Percentiles rank a stretch among this genome's conserved stretches.
Conservation (phyloP, 2,329 filamentous ascomycete species). For the Aaosphaeria pasadenensis region DNA sequence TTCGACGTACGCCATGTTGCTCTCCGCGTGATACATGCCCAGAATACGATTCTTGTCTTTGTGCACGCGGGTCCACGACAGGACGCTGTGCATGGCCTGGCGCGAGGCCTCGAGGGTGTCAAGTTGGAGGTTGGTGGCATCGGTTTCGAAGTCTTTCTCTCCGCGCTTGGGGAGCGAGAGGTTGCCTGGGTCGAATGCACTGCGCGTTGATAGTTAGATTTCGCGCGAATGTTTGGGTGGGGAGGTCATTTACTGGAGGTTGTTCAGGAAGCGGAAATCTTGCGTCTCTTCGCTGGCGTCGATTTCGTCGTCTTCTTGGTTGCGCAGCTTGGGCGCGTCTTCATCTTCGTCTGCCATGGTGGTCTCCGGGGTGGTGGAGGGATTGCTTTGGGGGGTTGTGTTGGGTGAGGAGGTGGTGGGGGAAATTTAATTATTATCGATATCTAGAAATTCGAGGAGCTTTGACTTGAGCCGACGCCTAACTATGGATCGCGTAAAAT, state of each 20-base stretch:
- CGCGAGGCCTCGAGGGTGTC: conserved; percentile 76
- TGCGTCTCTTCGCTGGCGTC: conserved; percentile 75
- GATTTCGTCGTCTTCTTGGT: conserved; percentile 27
- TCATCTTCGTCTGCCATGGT: conserved; percentile 37
- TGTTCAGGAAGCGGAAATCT: conserved; percentile 75
- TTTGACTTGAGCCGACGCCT: neutral
- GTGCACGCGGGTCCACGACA: conserved; percentile 74
- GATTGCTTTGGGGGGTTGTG: neutral
- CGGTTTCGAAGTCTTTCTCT: conserved; percentile 95
- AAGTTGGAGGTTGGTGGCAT: conserved; percentile 80
- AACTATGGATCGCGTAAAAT: conserved; percentile 2
- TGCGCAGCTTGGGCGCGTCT: conserved; percentile 25
- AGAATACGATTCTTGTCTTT: conserved; percentile 62
- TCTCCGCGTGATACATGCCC: conserved; percentile 71
- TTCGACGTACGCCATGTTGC: conserved; percentile 60
- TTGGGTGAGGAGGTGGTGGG: neutral
- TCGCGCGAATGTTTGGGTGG: neutral
- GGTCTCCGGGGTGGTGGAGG: neutral
- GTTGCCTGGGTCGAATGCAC: conserved; percentile 18
- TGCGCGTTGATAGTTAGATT: conserved; percentile 4
- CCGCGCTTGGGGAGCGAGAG: conserved; percentile 78
- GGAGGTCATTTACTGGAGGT: conserved; percentile 44
- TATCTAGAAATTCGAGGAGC: neutral
- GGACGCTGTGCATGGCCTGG: conserved; percentile 82
- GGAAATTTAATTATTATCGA: neutral